Evolutionary conservation across 2,329 filamentous ascomycete genomes (phyloP).

Genomic region (Tothia fuscella): DNA sequence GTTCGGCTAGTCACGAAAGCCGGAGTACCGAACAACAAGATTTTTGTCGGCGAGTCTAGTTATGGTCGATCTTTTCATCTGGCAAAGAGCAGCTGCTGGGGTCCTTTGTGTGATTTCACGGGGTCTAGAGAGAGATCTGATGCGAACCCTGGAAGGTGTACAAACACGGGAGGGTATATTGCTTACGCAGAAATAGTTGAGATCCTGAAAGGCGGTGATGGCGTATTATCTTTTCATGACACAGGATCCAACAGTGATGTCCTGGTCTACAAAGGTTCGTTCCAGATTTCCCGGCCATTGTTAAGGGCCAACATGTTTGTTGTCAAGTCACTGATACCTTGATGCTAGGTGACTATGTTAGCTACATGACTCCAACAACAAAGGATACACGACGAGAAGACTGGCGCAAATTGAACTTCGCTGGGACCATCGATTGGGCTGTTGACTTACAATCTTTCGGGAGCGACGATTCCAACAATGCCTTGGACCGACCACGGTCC

Average conservation of each 20-base stretch:
- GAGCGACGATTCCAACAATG: too few species aligned
- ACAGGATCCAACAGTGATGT: too few species aligned
- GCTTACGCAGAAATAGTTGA: slow-evolving; percentile 23
- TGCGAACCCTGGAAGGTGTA: slow-evolving; percentile 22
- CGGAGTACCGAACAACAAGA: slow-evolving; percentile 22
- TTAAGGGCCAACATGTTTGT: neutral
- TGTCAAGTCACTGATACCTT: neutral
- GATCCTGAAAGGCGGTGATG: too few species aligned
- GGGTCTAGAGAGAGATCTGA: too few species aligned
- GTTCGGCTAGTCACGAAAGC: slow-evolving; percentile 30
- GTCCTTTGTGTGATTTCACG: slow-evolving; percentile 18
- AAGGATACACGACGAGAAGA: slow-evolving; percentile 14
- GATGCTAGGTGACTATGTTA: slow-evolving; percentile 5
- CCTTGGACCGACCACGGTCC: too few species aligned
- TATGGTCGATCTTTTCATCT: slow-evolving; percentile 28
- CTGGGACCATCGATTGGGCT: slow-evolving; percentile 25
- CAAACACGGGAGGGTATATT: slow-evolving; percentile 24
- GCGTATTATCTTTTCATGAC: too few species aligned
- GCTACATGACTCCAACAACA: slow-evolving; percentile 15
- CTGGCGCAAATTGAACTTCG: slow-evolving; percentile 18
- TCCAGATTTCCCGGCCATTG: slow-evolving; percentile 12
- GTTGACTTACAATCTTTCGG: slow-evolving; percentile 22
- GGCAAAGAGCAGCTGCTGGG: slow-evolving; percentile 16
- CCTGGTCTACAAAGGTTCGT: too few species aligned
- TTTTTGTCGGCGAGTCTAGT: slow-evolving; percentile 24